Evolutionary conservation across 768 basidiomycete species (phyloP).

Genomic region (Mycena galericulata): DNA sequence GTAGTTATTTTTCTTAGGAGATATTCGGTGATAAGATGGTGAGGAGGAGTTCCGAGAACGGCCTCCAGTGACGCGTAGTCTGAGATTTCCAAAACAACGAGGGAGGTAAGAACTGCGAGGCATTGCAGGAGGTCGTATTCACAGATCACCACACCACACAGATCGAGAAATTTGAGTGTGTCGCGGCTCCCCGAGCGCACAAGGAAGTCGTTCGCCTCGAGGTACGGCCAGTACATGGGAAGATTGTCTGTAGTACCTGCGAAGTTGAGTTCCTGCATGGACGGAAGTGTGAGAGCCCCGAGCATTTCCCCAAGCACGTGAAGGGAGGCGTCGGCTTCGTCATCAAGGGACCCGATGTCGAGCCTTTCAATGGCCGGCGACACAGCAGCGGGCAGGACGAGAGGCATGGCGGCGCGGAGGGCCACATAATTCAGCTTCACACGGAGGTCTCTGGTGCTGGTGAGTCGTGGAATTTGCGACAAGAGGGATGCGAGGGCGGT

Average conservation of each 20-base stretch:
- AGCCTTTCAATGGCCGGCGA: not conserved
- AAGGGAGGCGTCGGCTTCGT: not conserved
- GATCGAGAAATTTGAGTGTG: not conserved
- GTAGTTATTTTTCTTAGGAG: not conserved
- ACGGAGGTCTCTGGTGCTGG: not conserved
- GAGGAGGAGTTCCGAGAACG: not conserved
- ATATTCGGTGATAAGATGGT: conserved; percentile 1
- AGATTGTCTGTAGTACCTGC: not conserved
- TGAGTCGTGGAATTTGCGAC: not conserved
- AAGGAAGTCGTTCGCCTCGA: not conserved
- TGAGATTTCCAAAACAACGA: not conserved
- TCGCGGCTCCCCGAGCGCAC: not conserved
- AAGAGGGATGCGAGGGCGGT: not conserved
- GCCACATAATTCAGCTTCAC: not conserved
- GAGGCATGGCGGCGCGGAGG: not conserved
- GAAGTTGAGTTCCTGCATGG: not conserved
- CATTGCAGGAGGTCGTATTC: not conserved
- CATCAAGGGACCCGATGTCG: not conserved
- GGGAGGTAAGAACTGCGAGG: not conserved
- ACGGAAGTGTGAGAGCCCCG: not conserved
- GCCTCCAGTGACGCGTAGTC: not conserved
- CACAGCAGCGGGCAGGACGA: not conserved
- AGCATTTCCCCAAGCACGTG: not conserved
- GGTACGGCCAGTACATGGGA: not conserved
- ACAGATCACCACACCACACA: not conserved